Percentiles rank a stretch among this genome's conserved stretches.
These are phyloP conservation scores for Tubosaeta sp. DNA, from an alignment of 768 basidiomycete species.

Conservation along the genomic window DNA sequence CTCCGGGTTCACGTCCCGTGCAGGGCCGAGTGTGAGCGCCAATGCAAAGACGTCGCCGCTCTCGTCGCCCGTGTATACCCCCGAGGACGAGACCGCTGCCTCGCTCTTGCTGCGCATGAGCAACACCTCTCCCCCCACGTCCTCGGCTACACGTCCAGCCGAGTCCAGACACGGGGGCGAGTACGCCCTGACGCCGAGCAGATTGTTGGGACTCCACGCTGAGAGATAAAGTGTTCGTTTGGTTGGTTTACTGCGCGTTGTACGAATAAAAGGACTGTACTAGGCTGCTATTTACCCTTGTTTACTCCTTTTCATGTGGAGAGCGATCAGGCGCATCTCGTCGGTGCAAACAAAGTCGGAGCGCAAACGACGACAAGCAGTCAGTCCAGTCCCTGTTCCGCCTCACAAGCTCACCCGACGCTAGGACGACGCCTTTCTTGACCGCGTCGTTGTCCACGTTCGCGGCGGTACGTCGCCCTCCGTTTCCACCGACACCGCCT, in stretches of 20 bases:
- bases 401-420: constrained; percentile 4
- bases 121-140: constrained; percentile 19
- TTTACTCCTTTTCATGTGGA: constrained; percentile 14
- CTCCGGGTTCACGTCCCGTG: constrained; percentile 19
- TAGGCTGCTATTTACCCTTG: constrained; percentile 4
- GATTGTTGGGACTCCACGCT: constrained; percentile 19
- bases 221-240: constrained; percentile 6
- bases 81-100: constrained; percentile 69
- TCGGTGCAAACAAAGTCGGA: constrained; percentile 51
- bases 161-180: not conserved
- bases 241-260: not conserved
- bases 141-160: not conserved
- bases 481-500: not conserved
- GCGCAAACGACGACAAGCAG: constrained; percentile 71
- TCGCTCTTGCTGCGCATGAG: constrained; percentile 64
- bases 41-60: constrained; percentile 19
- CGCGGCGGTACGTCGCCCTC: constrained; percentile 54
- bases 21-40: not conserved
- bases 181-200: constrained; percentile 25
- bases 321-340: not conserved
- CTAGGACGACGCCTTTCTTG: constrained; percentile 79
- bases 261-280: not conserved
- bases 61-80: constrained; percentile 29
- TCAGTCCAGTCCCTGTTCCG: constrained; percentile 29
- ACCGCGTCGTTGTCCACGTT: constrained; percentile 75